phyloP scores from a whole-genome alignment of 345 rosid species.

The Ceriops zippeliana region DNA sequence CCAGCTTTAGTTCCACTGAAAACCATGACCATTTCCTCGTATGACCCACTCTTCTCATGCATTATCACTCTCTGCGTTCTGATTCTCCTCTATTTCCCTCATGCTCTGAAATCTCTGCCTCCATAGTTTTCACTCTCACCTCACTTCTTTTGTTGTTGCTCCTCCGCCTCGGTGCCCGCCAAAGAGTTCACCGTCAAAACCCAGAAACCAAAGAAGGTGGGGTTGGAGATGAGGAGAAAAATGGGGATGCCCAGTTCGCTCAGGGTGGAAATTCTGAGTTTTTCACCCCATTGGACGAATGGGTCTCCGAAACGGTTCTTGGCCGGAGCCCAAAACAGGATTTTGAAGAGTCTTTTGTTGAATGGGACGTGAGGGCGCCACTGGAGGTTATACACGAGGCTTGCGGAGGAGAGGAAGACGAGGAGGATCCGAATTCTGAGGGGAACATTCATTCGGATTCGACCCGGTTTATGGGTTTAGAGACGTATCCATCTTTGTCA shows the following conservation, averaged over 20 bases:
- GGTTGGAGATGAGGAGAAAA: not conserved
- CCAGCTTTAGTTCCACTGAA: not conserved
- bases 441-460: not conserved
- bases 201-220: not conserved
- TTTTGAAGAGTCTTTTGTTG: slow-evolving; percentile 44
- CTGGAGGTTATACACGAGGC: slow-evolving; percentile 76
- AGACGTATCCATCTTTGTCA: slow-evolving; percentile 50
- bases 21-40: slow-evolving; percentile 14
- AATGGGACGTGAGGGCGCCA: slow-evolving; percentile 80
- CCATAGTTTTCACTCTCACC: slow-evolving; percentile 53
- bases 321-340: slow-evolving; percentile 8
- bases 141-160: slow-evolving; percentile 41
- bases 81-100: slow-evolving; percentile 55
- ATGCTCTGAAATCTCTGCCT: slow-evolving; percentile 28
- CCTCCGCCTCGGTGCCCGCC: slow-evolving; percentile 46
- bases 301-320: not conserved
- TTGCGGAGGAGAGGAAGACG: slow-evolving; percentile 48
- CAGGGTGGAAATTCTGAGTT: not conserved
- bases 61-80: slow-evolving; percentile 46
- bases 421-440: slow-evolving; percentile 18
- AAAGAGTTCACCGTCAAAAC: slow-evolving; percentile 11
- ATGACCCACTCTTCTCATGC: slow-evolving; percentile 55
- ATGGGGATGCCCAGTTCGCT: not conserved
- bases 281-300: slow-evolving; percentile 10
- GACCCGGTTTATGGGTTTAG: slow-evolving; percentile 9